A percentile compares a stretch with the other conserved stretches of the same genome.
These are phyloP conservation scores for Microbotryum saponariae DNA, from an alignment of 1,284 basidiomycete genomes.

Conservation along the genomic window DNA sequence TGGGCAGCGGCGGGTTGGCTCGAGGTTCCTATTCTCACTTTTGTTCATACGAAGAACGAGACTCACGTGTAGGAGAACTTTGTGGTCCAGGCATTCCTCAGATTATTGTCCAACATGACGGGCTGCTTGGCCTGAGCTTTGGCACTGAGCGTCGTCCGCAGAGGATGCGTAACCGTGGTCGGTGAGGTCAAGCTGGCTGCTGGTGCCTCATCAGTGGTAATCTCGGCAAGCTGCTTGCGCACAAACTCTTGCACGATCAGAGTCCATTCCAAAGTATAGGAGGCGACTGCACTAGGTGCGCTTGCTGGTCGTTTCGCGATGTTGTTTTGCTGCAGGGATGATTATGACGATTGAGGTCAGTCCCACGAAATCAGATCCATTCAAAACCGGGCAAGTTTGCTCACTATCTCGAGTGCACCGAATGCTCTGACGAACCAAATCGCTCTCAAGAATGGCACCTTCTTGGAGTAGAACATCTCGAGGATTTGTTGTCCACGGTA, in stretches of 20 bases:
- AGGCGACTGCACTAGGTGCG: conserved; percentile 49
- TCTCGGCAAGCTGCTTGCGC: conserved; percentile 77
- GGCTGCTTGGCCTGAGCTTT: neutral
- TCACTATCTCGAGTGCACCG: conserved; percentile 79
- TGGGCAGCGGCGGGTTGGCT: neutral
- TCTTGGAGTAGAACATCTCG: conserved; percentile 71
- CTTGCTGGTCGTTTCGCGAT: conserved; percentile 44
- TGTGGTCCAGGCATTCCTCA: conserved; percentile 66
- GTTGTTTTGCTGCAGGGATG: conserved; percentile 46
- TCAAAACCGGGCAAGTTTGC: neutral
- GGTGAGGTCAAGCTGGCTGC: conserved; percentile 46
- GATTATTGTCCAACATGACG: conserved; percentile 58
- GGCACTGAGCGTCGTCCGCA: conserved; percentile 48
- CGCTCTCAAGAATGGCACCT: conserved; percentile 76
- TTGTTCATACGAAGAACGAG: neutral
- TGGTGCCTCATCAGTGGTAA: conserved; percentile 69
- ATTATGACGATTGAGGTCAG: conserved; percentile 42
- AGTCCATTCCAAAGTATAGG: conserved; percentile 86
- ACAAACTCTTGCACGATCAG: conserved; percentile 77
- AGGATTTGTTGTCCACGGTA: conserved; percentile 88
- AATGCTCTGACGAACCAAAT: conserved; percentile 92
- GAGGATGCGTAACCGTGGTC: neutral
- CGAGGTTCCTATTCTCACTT: neutral
- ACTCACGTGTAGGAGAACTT: conserved; percentile 70
- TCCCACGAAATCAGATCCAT: conserved; percentile 35